These are phyloP conservation scores for Boletus rex-veris DNA, from an alignment of 768 basidiomycete genomes.

Conservation along the genomic window DNA sequence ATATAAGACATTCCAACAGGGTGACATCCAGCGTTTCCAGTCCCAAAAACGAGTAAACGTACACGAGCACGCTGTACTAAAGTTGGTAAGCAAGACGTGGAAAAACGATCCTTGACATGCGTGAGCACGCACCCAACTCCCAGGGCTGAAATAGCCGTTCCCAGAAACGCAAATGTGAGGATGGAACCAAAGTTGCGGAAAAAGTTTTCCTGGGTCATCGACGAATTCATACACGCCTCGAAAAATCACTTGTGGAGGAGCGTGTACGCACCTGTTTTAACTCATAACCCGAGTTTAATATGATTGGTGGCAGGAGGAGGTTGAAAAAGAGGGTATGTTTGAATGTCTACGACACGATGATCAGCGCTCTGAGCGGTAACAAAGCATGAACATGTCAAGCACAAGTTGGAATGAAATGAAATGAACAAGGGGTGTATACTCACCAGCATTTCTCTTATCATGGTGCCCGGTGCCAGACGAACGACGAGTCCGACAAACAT, in stretches of 20 bases:
- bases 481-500: conserved; percentile 94
- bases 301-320: conserved; percentile 95
- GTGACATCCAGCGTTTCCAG: conserved; percentile 84
- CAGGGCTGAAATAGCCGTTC: conserved; percentile 94
- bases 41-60: conserved; percentile 90
- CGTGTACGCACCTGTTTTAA: conserved; percentile 75
- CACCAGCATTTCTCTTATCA: conserved; percentile 98
- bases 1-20: conserved; percentile 90
- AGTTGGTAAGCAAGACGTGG: conserved; percentile 40
- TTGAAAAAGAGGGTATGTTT: conserved; percentile 98
- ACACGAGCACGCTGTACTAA: conserved; percentile 80
- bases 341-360: conserved; percentile 62
- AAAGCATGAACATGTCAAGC: too few species aligned
- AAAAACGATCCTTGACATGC: neutral
- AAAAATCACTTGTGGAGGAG: neutral
- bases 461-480: conserved; percentile 83
- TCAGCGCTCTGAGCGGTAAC: too few species aligned
- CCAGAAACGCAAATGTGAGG: conserved; percentile 87
- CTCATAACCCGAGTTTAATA: conserved; percentile 96
- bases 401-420: too few species aligned
- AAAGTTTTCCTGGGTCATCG: conserved; percentile 78
- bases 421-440: conserved; percentile 34
- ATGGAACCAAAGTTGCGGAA: conserved; percentile 98
- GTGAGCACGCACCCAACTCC: conserved; percentile 78
- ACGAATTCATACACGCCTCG: neutral